These are phyloP conservation scores for Fraxinus platypoda DNA, from an alignment of 305 asterid species.

Conservation along the genomic window DNA sequence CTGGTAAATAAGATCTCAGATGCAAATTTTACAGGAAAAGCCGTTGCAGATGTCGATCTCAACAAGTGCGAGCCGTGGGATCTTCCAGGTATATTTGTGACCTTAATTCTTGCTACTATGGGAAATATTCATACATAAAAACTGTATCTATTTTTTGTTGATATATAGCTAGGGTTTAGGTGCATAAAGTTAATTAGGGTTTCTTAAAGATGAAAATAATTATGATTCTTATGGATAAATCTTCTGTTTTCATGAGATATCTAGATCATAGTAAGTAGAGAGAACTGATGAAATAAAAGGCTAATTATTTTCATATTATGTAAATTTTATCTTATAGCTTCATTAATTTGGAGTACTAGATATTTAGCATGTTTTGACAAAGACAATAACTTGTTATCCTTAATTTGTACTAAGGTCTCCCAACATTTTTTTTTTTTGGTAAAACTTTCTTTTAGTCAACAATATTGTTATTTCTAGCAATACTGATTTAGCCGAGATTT, in stretches of 20 bases:
- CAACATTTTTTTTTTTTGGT: not conserved
- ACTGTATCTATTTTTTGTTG: not conserved
- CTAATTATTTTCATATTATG: no score
- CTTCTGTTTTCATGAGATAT: not conserved
- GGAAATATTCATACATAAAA: not conserved
- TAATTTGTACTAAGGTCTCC: not conserved
- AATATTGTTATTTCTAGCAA: not conserved
- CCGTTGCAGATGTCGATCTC: conserved; percentile 87
- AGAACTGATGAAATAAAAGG: not conserved
- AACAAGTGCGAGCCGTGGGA: conserved; percentile 98
- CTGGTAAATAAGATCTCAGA: conserved; percentile 79
- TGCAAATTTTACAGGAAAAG: conserved; percentile 67
- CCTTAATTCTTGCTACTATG: not conserved
- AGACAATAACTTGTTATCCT: not conserved
- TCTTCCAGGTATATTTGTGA: conserved; percentile 72
- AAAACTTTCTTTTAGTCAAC: not conserved
- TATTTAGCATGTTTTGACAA: not conserved
- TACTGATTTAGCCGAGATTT: not conserved
- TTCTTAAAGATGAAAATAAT: not conserved
- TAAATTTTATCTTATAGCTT: not conserved
- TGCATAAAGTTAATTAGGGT: conserved; percentile 22
- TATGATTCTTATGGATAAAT: not conserved
- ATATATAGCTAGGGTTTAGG: conserved; percentile 22
- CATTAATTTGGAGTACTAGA: not conserved
- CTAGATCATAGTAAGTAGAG: not conserved